phyloP scores from a whole-genome alignment of 2,329 filamentous ascomycete genomes.

The Parascedosporium putredinis region DNA sequence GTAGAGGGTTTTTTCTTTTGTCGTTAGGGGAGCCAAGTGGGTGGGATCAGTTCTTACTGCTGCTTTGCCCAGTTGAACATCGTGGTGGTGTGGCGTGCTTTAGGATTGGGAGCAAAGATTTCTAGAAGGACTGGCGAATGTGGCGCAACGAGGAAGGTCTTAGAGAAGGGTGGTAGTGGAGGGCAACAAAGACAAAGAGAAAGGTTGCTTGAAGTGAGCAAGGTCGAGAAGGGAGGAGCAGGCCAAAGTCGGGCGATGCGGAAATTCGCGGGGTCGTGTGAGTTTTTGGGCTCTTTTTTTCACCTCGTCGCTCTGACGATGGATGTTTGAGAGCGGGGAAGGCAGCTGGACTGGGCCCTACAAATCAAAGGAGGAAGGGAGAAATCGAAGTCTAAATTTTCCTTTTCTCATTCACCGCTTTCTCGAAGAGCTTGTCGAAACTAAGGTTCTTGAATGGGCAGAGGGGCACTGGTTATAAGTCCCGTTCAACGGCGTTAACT shows the following conservation, averaged over 20 bases:
- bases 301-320: not conserved
- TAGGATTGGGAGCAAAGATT: too few species aligned
- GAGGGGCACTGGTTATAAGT: not conserved
- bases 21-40: too few species aligned
- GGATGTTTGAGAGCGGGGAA: too few species aligned
- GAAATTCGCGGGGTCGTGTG: not conserved
- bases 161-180: not conserved
- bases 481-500: too few species aligned
- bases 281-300: not conserved
- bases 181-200: not conserved
- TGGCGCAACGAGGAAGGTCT: too few species aligned
- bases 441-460: not conserved
- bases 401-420: constrained; percentile 7
- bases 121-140: too few species aligned
- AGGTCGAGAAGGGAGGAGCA: not conserved
- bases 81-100: constrained; percentile 23
- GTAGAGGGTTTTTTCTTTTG: too few species aligned
- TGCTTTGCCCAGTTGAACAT: constrained; percentile 96
- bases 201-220: not conserved
- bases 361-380: too few species aligned
- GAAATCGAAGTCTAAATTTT: constrained; percentile 7
- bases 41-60: constrained; percentile 49
- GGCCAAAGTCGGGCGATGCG: not conserved
- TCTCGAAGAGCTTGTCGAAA: not conserved
- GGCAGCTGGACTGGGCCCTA: too few species aligned